These are phyloP conservation scores for Cercospora citrullina DNA, from an alignment of 2,329 filamentous ascomycete species.

Conservation along the genomic window DNA sequence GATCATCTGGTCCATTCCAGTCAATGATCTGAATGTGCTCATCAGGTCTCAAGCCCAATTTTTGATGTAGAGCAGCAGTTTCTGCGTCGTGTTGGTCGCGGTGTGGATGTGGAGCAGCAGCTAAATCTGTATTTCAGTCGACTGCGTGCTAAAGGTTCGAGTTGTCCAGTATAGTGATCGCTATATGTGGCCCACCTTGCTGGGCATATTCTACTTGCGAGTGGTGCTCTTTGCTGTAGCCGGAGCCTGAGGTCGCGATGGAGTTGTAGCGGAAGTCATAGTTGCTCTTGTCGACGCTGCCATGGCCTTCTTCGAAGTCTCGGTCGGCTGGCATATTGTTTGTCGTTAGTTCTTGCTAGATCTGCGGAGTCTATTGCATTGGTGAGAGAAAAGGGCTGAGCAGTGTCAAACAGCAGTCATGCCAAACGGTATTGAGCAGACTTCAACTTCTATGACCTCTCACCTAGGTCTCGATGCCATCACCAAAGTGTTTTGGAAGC, in stretches of 20 bases:
- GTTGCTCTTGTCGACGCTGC: not conserved
- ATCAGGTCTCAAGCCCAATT: constrained; percentile 8
- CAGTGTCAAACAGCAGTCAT: not conserved
- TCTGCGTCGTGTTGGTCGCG: constrained; percentile 5
- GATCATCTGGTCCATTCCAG: constrained; percentile 30
- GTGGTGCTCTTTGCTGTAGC: constrained; percentile 9
- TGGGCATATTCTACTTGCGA: constrained; percentile 4
- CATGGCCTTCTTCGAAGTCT: not conserved
- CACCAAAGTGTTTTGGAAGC: not conserved
- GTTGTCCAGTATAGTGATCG: not conserved
- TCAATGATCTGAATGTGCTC: constrained; percentile 18
- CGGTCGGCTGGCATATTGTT: not conserved
- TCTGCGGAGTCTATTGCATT: not conserved
- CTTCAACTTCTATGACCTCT: not conserved
- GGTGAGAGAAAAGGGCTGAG: not conserved
- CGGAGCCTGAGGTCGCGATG: constrained; percentile 8
- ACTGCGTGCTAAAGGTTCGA: not conserved
- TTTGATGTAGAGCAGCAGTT: not conserved
- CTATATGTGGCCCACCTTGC: constrained; percentile 10
- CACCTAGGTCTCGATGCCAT: not conserved
- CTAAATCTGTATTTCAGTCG: not conserved
- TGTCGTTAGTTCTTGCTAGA: not conserved
- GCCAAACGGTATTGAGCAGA: not conserved
- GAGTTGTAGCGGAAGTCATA: constrained; percentile 9
- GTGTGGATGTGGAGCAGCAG: not conserved